Evolutionary conservation across 208 protist genomes (phyloP), one percentile per base, ranked within the genome.

Genomic region (Leishmania tarentolae): DNA sequence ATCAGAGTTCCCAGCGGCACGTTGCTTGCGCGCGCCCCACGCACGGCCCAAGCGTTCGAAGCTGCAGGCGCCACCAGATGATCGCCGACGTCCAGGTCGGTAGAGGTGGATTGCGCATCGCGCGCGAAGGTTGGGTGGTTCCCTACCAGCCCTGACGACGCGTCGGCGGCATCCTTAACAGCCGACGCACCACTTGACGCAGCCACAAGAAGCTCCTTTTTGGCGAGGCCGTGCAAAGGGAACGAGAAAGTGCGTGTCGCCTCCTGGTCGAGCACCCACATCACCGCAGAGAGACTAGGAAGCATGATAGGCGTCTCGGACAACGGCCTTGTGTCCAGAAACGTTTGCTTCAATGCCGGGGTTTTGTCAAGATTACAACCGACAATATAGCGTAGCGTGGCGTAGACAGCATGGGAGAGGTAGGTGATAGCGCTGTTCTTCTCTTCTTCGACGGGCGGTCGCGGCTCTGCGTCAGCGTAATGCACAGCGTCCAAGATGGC

Each of bases 401-500:
- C 80, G 80, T 95, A 93, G 19, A 92, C 89, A 2, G 87, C 91
- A 52, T 86, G 86, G 37, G 92, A 91, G 19, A 97, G 82, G 77
- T 92, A 95, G 15, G 79, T 68, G 56, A 92, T 66, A 6, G 92
- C 94, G 35, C 86, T 76, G 17, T 78, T 80, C 71, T 90, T 91
- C 79, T 97, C 94, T 75, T 97, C 91, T 76, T 92, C 87, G 15
- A 84, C 86, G 1, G 91, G 87, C 46, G 91, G 88, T 0, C 94
- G 91, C 3, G 94, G 89, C 69, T 94, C 87, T 5, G 84, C 80
- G 77, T 96, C 94, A 37, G 94, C 90, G 84, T 97, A 97, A 85
- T 97, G 92, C 66, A 95, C 77, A 4, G 84, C 56, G 8, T 93
- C 88, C 24, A 97, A 76, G 73, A 97, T 92, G 65, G 73, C 56